Conservation (phyloP, 2,329 filamentous ascomycete species). For the Scytalidium sp. region DNA sequence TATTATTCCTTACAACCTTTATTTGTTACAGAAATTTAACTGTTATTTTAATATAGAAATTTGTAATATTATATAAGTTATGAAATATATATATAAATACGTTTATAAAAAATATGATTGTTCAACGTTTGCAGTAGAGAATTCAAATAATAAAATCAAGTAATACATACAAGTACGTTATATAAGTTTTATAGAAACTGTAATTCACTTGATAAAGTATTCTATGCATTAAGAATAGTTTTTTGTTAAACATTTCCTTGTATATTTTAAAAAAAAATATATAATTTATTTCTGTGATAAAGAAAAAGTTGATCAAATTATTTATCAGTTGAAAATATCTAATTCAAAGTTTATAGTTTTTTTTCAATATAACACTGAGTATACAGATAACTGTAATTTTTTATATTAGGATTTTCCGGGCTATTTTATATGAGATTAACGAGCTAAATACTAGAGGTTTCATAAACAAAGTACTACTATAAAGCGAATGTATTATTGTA, state of each 20-base stretch:
- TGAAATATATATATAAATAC: slow-evolving; percentile 15
- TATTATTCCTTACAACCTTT: slow-evolving; percentile 9
- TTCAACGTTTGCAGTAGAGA: neutral
- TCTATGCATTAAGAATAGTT: slow-evolving; percentile 6
- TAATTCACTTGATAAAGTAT: slow-evolving; percentile 8
- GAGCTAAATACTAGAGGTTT: neutral
- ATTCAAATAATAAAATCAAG: slow-evolving; percentile 6
- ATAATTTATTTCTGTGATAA: slow-evolving; percentile 11
- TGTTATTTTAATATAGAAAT: slow-evolving; percentile 10
- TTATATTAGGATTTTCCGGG: slow-evolving; percentile 5
- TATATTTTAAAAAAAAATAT: slow-evolving; percentile 3
- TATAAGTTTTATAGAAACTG: slow-evolving; percentile 4
- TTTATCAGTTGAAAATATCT: too few relatives aligned
- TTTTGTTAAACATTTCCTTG: slow-evolving; percentile 2
- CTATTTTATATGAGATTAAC: slow-evolving; percentile 5
- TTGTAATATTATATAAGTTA: slow-evolving; percentile 3
- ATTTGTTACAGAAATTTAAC: slow-evolving; percentile 6
- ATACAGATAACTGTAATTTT: neutral
- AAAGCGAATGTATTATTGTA: slow-evolving; percentile 5
- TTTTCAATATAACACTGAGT: slow-evolving; percentile 4
- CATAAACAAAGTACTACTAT: neutral
- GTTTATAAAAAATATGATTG: slow-evolving; percentile 10
- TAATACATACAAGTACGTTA: slow-evolving; percentile 9
- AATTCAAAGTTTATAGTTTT: slow-evolving; percentile 6
- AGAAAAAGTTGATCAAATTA: neutral